Conservation (phyloP, 768 basidiomycete genomes). For the Mycena polygramma region DNA sequence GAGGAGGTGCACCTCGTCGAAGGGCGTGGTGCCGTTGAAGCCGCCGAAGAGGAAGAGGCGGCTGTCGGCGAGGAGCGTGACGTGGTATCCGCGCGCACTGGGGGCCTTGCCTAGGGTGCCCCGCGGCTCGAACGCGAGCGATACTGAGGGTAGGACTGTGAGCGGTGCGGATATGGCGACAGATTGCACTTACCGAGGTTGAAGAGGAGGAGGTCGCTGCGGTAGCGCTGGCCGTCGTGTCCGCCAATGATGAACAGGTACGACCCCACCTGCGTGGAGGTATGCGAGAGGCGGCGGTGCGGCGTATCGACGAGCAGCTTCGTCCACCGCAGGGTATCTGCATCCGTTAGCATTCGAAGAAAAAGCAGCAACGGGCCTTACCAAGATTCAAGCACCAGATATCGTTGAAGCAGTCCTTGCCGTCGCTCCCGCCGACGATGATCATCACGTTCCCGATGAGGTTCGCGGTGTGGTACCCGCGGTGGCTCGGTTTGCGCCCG, state of each 20-base stretch:
- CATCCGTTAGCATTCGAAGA: background rate
- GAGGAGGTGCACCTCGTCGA: conserved; percentile 87
- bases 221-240: conserved; percentile 85
- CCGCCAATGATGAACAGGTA: conserved; percentile 93
- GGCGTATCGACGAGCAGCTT: conserved; percentile 56
- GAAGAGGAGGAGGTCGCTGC: conserved; percentile 81
- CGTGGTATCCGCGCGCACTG: conserved; percentile 86
- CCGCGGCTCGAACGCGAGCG: conserved; percentile 87
- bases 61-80: conserved; percentile 84
- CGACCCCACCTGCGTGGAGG: conserved; percentile 90
- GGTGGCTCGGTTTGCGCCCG: conserved; percentile 68
- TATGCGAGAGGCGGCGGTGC: conserved; percentile 78
- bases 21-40: conserved; percentile 85
- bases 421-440: conserved; percentile 92
- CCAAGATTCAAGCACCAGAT: conserved; percentile 90
- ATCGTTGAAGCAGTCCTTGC: conserved; percentile 88
- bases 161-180: conserved; percentile 2
- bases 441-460: conserved; percentile 89
- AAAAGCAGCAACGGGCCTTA: conserved; percentile 49
- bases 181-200: conserved; percentile 76
- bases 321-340: conserved; percentile 63
- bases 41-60: conserved; percentile 91
- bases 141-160: conserved; percentile 64
- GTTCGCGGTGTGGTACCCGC: conserved; percentile 94
- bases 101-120: conserved; percentile 76